Evolutionary conservation across 805 yeast species (phyloP).

Genomic region (Aciculoconidium aculeatum): DNA sequence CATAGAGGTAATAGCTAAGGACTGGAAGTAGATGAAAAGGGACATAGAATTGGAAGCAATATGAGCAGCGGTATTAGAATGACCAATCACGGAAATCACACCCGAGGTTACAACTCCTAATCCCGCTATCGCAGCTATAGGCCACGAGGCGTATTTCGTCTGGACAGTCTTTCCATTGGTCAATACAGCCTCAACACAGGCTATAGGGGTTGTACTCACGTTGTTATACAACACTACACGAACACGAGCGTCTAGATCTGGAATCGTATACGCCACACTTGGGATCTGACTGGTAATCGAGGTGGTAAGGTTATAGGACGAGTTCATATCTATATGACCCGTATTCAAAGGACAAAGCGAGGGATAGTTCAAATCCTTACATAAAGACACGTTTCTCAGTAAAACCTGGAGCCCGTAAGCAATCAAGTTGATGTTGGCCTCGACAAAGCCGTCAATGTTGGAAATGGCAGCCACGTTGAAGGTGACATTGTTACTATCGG

Average conservation of each 20-base stretch:
- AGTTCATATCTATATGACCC: conserved; percentile 74
- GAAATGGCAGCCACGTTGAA: conserved; percentile 76
- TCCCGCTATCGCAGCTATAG: conserved; percentile 87
- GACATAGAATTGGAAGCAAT: conserved; percentile 96
- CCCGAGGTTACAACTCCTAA: conserved; percentile 86
- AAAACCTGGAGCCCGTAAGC: conserved; percentile 77
- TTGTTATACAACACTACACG: conserved; percentile 53
- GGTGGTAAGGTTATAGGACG: conserved; percentile 40
- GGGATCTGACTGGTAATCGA: conserved; percentile 56
- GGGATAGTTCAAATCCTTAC: conserved; percentile 42
- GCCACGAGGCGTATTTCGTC: conserved; percentile 68
- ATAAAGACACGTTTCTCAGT: conserved; percentile 51
- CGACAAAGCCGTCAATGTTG: conserved; percentile 60
- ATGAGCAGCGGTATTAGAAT: conserved; percentile 90
- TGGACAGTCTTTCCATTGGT: conserved; percentile 91
- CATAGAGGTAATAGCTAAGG: conserved; percentile 87
- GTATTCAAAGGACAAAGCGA: conserved; percentile 76
- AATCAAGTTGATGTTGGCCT: conserved; percentile 58
- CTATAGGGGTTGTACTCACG: conserved; percentile 48
- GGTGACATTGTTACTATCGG: conserved; percentile 54
- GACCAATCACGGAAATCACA: conserved; percentile 79
- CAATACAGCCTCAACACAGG: conserved; percentile 87
- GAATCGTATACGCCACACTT: conserved; percentile 79
- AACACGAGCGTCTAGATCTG: conserved; percentile 92
- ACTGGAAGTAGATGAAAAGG: conserved; percentile 88